Evolutionary conservation across 2,329 filamentous ascomycete genomes (phyloP).

Genomic region (Aspergillus unguis): DNA sequence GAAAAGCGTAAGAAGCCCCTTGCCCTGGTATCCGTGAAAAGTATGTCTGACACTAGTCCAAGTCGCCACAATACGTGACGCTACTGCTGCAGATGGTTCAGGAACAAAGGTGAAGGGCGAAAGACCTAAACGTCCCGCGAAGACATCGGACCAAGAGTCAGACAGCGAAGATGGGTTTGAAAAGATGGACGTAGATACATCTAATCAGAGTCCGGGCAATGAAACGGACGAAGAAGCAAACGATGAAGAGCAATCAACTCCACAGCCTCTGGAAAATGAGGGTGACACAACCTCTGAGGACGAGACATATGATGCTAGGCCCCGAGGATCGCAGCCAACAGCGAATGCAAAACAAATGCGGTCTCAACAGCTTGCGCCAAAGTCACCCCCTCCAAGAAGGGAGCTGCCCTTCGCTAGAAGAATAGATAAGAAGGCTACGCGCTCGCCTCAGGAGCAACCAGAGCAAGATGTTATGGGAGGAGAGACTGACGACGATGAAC

Average conservation of each 20-base stretch:
- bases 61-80: constrained; percentile 29
- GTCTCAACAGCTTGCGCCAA: constrained; percentile 9
- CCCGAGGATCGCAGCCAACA: background rate
- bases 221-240: constrained; percentile 24
- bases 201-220: constrained; percentile 6
- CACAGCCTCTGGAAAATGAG: constrained; percentile 34
- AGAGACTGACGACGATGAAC: constrained; percentile 44
- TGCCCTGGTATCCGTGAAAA: background rate
- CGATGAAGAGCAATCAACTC: constrained; percentile 26
- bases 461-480: constrained; percentile 28
- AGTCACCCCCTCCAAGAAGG: constrained; percentile 38
- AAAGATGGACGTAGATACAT: constrained; percentile 34
- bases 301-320: constrained; percentile 12
- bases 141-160: constrained; percentile 17
- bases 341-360: constrained; percentile 1
- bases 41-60: background rate
- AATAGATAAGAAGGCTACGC: constrained; percentile 7
- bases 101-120: constrained; percentile 17
- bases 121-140: constrained; percentile 28
- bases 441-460: constrained; percentile 8
- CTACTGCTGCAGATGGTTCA: constrained; percentile 10
- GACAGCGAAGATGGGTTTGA: constrained; percentile 38
- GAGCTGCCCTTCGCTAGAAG: constrained; percentile 41
- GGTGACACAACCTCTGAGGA: constrained; percentile 31
- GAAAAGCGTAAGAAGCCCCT: constrained; percentile 29